These are phyloP conservation scores for Cladosporium phlei DNA, from an alignment of 2,329 filamentous ascomycete genomes.

Conservation along the genomic window DNA sequence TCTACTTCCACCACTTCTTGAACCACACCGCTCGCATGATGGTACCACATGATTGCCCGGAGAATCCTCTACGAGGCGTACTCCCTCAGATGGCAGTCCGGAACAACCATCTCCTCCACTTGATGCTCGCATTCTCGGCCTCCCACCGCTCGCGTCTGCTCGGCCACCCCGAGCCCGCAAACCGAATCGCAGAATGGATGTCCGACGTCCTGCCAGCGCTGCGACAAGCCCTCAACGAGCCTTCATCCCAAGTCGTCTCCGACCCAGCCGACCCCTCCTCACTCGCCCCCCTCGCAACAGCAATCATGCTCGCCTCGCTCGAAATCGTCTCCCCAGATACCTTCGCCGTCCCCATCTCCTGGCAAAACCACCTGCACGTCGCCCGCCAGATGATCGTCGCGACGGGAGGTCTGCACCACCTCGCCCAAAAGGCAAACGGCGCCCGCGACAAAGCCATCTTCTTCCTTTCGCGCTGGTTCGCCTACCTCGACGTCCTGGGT, in stretches of 20 bases:
- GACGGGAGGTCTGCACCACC: conserved; percentile 53
- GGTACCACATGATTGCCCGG: conserved; percentile 57
- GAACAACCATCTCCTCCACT: conserved; percentile 67
- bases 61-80: conserved; percentile 57
- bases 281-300: conserved; percentile 69
- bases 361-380: conserved; percentile 73
- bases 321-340: conserved; percentile 79
- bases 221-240: conserved; percentile 53
- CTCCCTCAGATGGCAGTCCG: conserved; percentile 63
- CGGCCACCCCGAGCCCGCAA: conserved; percentile 66
- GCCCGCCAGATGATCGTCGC: conserved; percentile 70
- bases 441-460: conserved; percentile 56
- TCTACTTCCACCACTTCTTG: conserved; percentile 70
- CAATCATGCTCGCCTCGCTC: conserved; percentile 78
- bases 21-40: conserved; percentile 71
- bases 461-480: conserved; percentile 78
- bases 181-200: conserved; percentile 76
- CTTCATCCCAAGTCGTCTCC: conserved; percentile 19
- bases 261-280: conserved; percentile 57
- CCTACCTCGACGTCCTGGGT: conserved; percentile 76
- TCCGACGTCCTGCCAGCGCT: conserved; percentile 72
- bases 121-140: conserved; percentile 78
- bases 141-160: conserved; percentile 73
- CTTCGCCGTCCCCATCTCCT: conserved; percentile 74
- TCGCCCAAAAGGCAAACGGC: conserved; percentile 35